Percentiles rank a stretch among this genome's conserved stretches.
Evolutionary conservation across 1,284 basidiomycete species (phyloP).

Genomic region (Wallemia hederae): DNA sequence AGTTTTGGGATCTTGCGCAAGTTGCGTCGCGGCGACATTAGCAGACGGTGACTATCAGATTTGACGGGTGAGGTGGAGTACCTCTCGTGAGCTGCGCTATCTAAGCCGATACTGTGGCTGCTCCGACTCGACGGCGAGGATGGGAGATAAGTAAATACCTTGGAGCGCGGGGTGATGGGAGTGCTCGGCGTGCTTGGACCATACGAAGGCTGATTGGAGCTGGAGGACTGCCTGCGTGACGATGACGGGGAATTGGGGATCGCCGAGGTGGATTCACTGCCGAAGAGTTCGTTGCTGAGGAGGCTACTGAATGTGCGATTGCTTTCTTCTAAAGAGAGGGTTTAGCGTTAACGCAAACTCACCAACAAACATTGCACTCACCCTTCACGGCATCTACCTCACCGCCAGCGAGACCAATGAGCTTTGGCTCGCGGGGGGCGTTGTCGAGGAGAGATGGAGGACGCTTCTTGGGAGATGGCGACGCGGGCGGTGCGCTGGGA

Average conservation of each 20-base stretch:
- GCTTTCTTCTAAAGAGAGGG: constrained; percentile 1
- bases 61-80: constrained; percentile 78
- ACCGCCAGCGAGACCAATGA: not conserved
- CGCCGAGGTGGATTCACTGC: constrained; percentile 2
- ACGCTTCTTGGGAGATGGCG: not conserved
- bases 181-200: constrained; percentile 15
- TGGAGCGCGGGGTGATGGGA: constrained; percentile 16
- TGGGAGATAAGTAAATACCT: constrained; percentile 21
- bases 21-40: constrained; percentile 53
- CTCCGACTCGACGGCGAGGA: constrained; percentile 13
- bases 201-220: constrained; percentile 10
- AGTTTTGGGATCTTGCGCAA: constrained; percentile 70
- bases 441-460: not conserved
- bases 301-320: constrained; percentile 2
- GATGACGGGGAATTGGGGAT: constrained; percentile 3
- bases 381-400: not conserved
- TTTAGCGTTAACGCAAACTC: not conserved
- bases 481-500: not conserved
- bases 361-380: not conserved
- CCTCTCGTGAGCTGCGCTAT: constrained; percentile 38
- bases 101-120: constrained; percentile 13
- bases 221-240: constrained; percentile 5
- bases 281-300: constrained; percentile 2
- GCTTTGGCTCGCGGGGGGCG: not conserved
- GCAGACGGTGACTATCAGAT: constrained; percentile 46